Conservation (phyloP, 2,329 filamentous ascomycete genomes). For the Beauveria caledonica region DNA sequence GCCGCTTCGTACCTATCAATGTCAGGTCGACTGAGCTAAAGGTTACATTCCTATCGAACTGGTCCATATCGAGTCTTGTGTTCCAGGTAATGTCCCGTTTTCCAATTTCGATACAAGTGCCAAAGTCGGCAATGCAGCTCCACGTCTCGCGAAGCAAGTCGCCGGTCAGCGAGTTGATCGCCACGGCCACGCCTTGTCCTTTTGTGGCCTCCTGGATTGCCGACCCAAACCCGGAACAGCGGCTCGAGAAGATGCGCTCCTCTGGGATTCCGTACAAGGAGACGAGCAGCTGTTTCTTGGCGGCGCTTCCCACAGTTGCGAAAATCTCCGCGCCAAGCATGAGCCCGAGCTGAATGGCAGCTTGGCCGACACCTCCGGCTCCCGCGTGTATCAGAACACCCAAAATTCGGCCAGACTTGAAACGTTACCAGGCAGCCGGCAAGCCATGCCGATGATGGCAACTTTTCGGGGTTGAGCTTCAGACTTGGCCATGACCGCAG, state of each 20-base stretch:
- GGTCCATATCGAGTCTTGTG: conserved; percentile 37
- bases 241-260: conserved; percentile 22
- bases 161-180: conserved; percentile 45
- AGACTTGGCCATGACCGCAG: too few relatives aligned
- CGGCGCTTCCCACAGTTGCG: conserved; percentile 30
- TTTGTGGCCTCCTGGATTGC: conserved; percentile 21
- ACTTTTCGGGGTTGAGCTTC: too few relatives aligned
- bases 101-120: conserved; percentile 38
- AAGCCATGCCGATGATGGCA: too few relatives aligned
- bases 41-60: conserved; percentile 38
- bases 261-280: conserved; percentile 28
- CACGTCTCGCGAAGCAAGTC: conserved; percentile 34
- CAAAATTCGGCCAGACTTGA: too few relatives aligned
- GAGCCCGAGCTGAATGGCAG: conserved; percentile 30
- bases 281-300: conserved; percentile 31
- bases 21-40: conserved; percentile 39
- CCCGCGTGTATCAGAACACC: conserved; percentile 31
- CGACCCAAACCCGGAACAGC: conserved; percentile 17
- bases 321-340: conserved; percentile 33
- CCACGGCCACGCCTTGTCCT: conserved; percentile 58
- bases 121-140: conserved; percentile 36
- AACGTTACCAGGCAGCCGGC: too few relatives aligned
- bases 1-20: conserved; percentile 33
- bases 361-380: conserved; percentile 31
- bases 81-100: conserved; percentile 30